Evolutionary conservation across 2,329 filamentous ascomycete genomes (phyloP).

Genomic region (Fusarium ramigenum): DNA sequence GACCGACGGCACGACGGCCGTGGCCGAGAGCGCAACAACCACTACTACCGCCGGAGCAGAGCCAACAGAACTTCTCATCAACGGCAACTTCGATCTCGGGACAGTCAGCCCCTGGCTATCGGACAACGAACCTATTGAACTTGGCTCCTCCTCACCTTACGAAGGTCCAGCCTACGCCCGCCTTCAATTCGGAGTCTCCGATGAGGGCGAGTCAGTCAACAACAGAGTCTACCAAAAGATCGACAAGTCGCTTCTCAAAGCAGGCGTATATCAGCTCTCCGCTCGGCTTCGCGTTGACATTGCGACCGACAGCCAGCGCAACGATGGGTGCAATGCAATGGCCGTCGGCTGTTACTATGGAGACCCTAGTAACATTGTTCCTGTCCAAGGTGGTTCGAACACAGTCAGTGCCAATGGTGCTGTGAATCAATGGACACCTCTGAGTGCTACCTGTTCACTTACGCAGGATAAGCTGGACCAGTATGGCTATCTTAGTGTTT

Average conservation of each 20-base stretch:
- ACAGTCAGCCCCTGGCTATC: background rate
- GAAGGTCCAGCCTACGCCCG: background rate
- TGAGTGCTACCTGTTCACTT: rapidly evolving
- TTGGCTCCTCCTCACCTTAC: background rate
- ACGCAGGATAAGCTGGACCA: background rate
- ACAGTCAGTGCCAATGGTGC: too few species aligned
- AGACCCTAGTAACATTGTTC: rapidly evolving
- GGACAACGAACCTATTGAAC: rapidly evolving
- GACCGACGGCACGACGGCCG: background rate
- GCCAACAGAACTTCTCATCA: background rate
- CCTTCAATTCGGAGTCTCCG: background rate
- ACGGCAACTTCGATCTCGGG: background rate
- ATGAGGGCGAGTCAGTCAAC: background rate
- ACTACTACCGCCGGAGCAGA: background rate
- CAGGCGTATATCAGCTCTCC: rapidly evolving
- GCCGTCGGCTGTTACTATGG: background rate
- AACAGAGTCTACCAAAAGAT: background rate
- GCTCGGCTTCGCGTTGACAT: rapidly evolving
- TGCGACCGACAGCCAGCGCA: rapidly evolving
- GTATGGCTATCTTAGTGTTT: background rate
- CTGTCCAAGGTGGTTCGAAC: background rate
- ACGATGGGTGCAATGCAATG: background rate
- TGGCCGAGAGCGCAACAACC: background rate
- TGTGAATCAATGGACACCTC: background rate
- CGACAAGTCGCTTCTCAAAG: background rate